Base-by-base conservation (phyloP, 176 grass and related monocot genomes). In the Pharus latifolius region DNA sequence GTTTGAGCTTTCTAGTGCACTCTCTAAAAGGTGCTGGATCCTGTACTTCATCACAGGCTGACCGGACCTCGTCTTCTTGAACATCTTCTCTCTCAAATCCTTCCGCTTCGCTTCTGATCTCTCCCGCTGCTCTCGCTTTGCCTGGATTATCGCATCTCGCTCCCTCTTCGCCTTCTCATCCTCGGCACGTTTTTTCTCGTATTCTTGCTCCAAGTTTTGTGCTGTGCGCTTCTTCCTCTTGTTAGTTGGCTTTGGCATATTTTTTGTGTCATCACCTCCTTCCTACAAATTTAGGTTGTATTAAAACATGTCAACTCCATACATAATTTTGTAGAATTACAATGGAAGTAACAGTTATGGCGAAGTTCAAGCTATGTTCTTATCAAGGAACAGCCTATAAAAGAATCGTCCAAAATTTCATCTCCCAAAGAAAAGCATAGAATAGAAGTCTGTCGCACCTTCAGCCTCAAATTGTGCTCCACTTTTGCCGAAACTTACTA, bases 11-110 rank as follows among this genome's bases (percentile, higher is more conserved):
- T 73, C 80, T 31, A 88, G 16, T 50, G 91, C 83, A 60, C 84
- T 85, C 67, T 94, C 87, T 24, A 99, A 52, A 20, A 94, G 82
- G 65, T 94, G 95, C 64, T 94, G 48, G 5, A 99, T 99, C 56
- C 90, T 88, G 77, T 91, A 91, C 54, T 86, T 88, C 90, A 99
- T 91, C 25, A 88, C 76, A 47, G 90, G 95, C 17, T 94, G 95
- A 19, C 95, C 95, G 0, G 75, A 99, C 29, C 87, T 85, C 1
- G 95, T 99, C 74, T 87, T 99, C 79, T 84, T 99, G 44, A 99
- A 91, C 90, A 94, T 94, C 53, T 88, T 99, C 37, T 81, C 82
- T 75, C 22, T 94, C 73, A 84, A 55, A 5, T 83, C 67, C 61
- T 82, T 88, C 29, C 84, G 70, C 67, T 72, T 99, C 0, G 49